A percentile compares a stretch with the other conserved stretches of the same genome.
Conservation (phyloP, 2,329 filamentous ascomycete species). For the Penicillium palitans region DNA sequence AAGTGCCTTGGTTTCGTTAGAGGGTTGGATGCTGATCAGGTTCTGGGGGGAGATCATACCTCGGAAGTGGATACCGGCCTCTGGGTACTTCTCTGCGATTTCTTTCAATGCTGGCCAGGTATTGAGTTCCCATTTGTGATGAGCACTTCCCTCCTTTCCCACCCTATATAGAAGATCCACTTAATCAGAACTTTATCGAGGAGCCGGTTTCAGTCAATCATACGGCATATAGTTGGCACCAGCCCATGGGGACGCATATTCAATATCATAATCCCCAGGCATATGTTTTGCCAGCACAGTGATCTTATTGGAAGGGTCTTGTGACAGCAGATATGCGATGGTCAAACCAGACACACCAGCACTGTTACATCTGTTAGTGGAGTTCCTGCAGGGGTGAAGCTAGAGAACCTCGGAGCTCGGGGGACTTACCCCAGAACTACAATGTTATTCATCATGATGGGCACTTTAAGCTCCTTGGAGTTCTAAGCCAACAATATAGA, state of each 20-base stretch:
- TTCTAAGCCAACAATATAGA: not conserved
- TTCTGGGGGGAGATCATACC: conserved; percentile 41
- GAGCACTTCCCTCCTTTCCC: conserved; percentile 40
- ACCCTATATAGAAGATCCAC: conserved; percentile 35
- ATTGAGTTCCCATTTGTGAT: conserved; percentile 58
- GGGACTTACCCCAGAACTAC: conserved; percentile 42
- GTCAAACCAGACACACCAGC: conserved; percentile 68
- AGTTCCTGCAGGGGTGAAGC: not conserved
- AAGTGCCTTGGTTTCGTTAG: conserved; percentile 40
- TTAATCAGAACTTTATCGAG: conserved; percentile 8
- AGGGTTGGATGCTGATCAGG: not conserved
- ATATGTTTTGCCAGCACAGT: conserved; percentile 83
- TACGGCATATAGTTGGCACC: conserved; percentile 78
- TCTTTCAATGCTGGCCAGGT: conserved; percentile 66
- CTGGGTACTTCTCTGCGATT: conserved; percentile 65
- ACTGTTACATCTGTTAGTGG: conserved; percentile 38
- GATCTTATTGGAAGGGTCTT: conserved; percentile 57
- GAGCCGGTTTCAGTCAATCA: conserved; percentile 32
- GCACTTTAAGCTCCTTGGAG: not conserved
- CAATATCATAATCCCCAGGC: conserved; percentile 88
- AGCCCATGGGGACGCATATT: conserved; percentile 88
- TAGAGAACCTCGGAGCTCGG: not conserved
- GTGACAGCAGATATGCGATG: conserved; percentile 62
- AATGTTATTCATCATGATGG: conserved; percentile 40
- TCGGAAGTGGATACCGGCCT: conserved; percentile 80